Evolutionary conservation across 495 filamentous ascomycete genomes (phyloP).

Genomic region (Trichoderma orchidacearum): DNA sequence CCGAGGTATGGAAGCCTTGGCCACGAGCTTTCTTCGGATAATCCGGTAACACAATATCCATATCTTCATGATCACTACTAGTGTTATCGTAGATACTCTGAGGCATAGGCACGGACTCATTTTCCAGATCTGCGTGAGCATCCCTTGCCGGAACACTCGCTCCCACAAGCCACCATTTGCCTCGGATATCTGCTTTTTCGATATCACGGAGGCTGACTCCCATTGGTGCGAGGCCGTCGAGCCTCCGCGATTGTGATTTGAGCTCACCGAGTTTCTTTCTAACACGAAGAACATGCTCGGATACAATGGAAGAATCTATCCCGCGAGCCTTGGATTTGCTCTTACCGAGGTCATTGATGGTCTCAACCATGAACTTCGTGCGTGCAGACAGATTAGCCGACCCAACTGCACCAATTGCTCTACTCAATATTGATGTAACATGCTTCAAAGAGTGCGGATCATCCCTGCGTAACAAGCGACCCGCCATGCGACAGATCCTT

Average conservation of each 20-base stretch:
- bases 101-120: constrained; percentile 2
- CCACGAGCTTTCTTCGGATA: constrained; percentile 39
- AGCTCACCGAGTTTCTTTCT: constrained; percentile 48
- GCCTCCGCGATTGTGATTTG: constrained; percentile 56
- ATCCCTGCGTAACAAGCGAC: constrained; percentile 74
- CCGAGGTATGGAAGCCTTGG: constrained; percentile 88
- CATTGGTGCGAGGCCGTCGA: constrained; percentile 21
- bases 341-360: constrained; percentile 86
- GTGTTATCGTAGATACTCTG: constrained; percentile 14
- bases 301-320: constrained; percentile 44
- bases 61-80: constrained; percentile 38
- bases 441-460: constrained; percentile 86
- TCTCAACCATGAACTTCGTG: constrained; percentile 97
- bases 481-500: constrained; percentile 66
- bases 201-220: constrained; percentile 71
- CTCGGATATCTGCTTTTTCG: constrained; percentile 64
- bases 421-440: constrained; percentile 55
- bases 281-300: constrained; percentile 74
- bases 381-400: constrained; percentile 56
- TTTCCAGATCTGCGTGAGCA: constrained; percentile 7
- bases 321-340: constrained; percentile 70
- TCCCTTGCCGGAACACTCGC: constrained; percentile 37
- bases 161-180: constrained; percentile 97
- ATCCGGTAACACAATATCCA: constrained; percentile 5
- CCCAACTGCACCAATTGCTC: constrained; percentile 3